Conservation (phyloP, 257 asterid genomes). For the Rubia yunnanensis region DNA sequence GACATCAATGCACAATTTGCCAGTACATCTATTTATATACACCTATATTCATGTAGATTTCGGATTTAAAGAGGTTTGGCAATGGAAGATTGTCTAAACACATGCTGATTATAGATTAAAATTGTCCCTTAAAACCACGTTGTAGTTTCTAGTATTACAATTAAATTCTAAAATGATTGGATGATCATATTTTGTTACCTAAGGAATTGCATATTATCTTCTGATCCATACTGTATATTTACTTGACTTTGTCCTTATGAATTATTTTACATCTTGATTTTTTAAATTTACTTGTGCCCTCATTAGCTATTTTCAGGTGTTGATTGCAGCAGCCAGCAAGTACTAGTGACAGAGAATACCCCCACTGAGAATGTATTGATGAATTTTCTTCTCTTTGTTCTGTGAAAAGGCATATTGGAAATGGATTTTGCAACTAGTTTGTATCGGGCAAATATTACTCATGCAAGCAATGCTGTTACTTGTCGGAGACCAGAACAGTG, state of each 20-base stretch:
- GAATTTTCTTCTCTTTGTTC: constrained; percentile 1
- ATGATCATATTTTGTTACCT: background rate
- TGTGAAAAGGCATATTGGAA: constrained; percentile 1
- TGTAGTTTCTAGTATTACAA: background rate
- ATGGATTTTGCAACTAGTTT: constrained; percentile 19
- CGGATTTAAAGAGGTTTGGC: background rate
- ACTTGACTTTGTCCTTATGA: background rate
- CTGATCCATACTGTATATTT: background rate
- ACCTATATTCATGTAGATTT: background rate
- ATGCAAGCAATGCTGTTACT: constrained; percentile 1
- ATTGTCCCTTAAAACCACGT: background rate
- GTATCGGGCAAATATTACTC: constrained; percentile 7
- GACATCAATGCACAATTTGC: background rate
- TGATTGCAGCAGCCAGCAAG: background rate
- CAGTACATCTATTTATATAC: background rate
- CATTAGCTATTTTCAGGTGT: background rate
- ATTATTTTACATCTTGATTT: background rate
- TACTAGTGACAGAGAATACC: background rate
- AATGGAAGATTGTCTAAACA: background rate
- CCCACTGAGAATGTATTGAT: background rate
- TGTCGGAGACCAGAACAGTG: background rate
- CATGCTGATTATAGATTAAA: background rate
- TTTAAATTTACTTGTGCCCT: background rate
- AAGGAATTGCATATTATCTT: background rate
- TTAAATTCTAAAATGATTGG: background rate